phyloP scores from a whole-genome alignment of 768 basidiomycete species.

The Jaapia argillacea region DNA sequence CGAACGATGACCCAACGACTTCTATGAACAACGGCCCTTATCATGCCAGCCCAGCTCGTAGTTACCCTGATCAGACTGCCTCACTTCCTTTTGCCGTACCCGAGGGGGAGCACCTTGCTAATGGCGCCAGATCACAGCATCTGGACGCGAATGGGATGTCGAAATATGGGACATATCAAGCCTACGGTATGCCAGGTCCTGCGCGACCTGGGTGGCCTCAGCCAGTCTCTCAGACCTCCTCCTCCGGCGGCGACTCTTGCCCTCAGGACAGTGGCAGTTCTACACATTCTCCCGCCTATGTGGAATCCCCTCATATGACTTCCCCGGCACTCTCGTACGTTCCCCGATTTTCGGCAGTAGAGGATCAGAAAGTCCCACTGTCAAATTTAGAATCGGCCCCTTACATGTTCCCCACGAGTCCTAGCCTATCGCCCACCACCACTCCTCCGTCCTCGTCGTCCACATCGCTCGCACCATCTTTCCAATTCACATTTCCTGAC shows the following conservation, averaged over 20 bases:
- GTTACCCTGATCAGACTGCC: constrained; percentile 38
- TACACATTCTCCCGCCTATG: constrained; percentile 41
- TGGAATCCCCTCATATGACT: constrained; percentile 48
- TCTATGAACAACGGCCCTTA: constrained; percentile 36
- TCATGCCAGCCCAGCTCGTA: constrained; percentile 32
- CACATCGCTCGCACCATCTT: constrained; percentile 54
- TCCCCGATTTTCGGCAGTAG: constrained; percentile 30
- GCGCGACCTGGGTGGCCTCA: constrained; percentile 16
- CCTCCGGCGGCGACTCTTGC: constrained; percentile 32
- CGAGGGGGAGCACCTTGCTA: constrained; percentile 22
- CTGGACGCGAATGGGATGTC: constrained; percentile 30
- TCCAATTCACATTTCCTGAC: constrained; percentile 58
- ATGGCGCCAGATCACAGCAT: constrained; percentile 21
- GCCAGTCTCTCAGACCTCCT: constrained; percentile 18
- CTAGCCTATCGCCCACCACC: constrained; percentile 61
- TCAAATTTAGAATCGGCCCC: constrained; percentile 42
- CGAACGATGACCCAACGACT: constrained; percentile 33
- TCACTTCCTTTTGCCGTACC: constrained; percentile 26
- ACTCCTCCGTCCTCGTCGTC: constrained; percentile 56
- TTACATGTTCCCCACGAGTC: constrained; percentile 55
- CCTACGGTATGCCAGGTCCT: constrained; percentile 26
- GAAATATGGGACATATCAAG: constrained; percentile 43
- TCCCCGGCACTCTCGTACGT: constrained; percentile 38
- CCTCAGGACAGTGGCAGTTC: constrained; percentile 31
- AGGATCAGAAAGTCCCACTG: constrained; percentile 48